Evolutionary conservation across 2,329 filamentous ascomycete species (phyloP).

Genomic region (Lachnellula occidentalis): DNA sequence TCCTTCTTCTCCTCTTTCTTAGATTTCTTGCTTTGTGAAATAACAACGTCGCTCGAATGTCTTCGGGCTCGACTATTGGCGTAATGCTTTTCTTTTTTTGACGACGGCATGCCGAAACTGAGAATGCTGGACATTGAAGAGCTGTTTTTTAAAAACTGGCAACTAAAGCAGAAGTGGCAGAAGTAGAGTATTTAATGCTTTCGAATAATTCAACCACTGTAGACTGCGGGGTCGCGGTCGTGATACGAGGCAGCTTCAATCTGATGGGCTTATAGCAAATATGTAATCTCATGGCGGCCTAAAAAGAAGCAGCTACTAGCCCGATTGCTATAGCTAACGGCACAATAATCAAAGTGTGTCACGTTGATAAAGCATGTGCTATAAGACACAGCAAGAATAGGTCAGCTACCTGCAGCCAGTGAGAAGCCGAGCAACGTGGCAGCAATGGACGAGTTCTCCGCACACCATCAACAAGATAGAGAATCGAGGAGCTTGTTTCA

Average conservation of each 20-base stretch:
- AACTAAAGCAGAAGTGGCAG: background rate
- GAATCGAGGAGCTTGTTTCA: conserved; percentile 8
- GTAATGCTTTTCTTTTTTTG: conserved; percentile 25
- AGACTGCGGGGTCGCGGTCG: conserved; percentile 3
- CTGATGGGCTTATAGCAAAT: background rate
- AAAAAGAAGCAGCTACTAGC: background rate
- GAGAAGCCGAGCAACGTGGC: conserved; percentile 14
- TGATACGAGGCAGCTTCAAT: conserved; percentile 3
- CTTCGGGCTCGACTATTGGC: conserved; percentile 21
- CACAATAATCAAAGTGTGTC: conserved; percentile 5
- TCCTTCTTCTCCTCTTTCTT: conserved; percentile 21
- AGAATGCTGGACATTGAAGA: conserved; percentile 10
- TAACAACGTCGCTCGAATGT: conserved; percentile 16
- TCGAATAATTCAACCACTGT: background rate
- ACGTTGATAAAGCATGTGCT: conserved; percentile 7
- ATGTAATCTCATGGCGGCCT: conserved; percentile 1
- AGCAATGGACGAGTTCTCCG: conserved; percentile 12
- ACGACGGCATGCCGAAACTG: conserved; percentile 18
- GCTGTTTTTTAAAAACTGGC: background rate
- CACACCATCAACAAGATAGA: conserved; percentile 9
- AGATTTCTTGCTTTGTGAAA: conserved; percentile 19
- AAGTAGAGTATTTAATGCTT: background rate
- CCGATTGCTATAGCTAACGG: conserved; percentile 4
- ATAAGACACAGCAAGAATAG: background rate
- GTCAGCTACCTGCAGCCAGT: conserved; percentile 7